Percentiles rank a stretch among this genome's conserved stretches.
Conservation (phyloP, 2,329 filamentous ascomycete species). For the Arthrobotrys iridis region DNA sequence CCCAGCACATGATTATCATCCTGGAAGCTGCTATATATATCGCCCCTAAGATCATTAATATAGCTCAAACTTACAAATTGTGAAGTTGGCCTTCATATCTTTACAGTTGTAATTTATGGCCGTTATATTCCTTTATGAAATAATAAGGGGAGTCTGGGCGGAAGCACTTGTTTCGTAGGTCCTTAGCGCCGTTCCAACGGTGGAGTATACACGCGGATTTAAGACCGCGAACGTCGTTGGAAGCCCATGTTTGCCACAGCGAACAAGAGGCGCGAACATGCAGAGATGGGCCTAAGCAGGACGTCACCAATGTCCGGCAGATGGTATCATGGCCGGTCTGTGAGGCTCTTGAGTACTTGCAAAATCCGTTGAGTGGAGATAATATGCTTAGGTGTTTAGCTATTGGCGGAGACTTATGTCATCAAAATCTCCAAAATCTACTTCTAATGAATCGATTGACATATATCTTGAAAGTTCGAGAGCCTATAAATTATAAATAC, state of each 20-base stretch:
- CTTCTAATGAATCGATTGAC: not conserved
- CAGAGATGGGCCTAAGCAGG: not conserved
- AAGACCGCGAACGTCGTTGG: slow-evolving; percentile 7
- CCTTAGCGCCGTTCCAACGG: not conserved
- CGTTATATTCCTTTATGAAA: not conserved
- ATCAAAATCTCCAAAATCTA: not conserved
- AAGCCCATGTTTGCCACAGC: not conserved
- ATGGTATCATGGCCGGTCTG: no score
- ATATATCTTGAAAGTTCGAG: not conserved
- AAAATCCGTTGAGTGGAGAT: not conserved
- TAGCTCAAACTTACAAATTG: no score
- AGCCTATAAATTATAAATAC: no score
- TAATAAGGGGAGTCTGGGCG: no score
- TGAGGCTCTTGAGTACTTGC: no score
- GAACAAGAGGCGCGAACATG: slow-evolving; percentile 3
- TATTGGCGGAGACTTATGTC: no score
- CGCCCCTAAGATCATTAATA: no score
- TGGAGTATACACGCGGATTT: not conserved
- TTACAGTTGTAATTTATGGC: not conserved
- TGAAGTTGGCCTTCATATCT: no score
- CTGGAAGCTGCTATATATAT: no score
- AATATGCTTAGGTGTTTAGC: no score
- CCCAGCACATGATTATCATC: no score
- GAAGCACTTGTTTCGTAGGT: slow-evolving; percentile 1
- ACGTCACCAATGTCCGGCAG: slow-evolving; percentile 1